A percentile compares a stretch with the other conserved stretches of the same genome.
phyloP scores from a whole-genome alignment of 2,329 filamentous ascomycete species.

The Diaporthe vexans region DNA sequence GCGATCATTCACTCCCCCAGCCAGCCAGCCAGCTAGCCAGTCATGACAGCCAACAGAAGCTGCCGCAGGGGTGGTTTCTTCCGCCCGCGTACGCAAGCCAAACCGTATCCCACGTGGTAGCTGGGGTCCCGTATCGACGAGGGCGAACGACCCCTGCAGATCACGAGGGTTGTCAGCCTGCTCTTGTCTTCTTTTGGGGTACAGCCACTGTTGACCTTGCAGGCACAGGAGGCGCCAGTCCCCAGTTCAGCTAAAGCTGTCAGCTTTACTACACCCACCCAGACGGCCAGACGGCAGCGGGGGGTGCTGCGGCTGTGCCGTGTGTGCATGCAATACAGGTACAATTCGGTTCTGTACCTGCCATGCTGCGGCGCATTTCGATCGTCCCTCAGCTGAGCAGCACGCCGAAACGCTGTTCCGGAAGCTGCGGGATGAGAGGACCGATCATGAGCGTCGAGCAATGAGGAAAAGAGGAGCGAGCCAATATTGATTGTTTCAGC shows the following conservation, averaged over 20 bases:
- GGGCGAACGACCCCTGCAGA: constrained; percentile 16
- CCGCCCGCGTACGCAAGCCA: constrained; percentile 21
- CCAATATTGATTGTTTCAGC: not conserved
- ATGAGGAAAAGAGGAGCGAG: not conserved
- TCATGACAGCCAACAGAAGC: constrained; percentile 6
- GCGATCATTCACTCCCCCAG: not conserved
- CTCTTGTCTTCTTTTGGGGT: constrained; percentile 23
- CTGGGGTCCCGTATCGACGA: constrained; percentile 2
- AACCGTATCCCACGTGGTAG: constrained; percentile 31
- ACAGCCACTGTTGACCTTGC: not conserved
- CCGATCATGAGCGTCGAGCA: not conserved
- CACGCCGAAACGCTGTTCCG: constrained; percentile 21
- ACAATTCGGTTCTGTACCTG: constrained; percentile 2
- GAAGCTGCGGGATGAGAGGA: constrained; percentile 30
- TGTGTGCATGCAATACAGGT: constrained; percentile 1
- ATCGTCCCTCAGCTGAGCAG: constrained; percentile 17
- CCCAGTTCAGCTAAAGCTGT: constrained; percentile 22
- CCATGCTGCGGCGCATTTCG: constrained; percentile 14
- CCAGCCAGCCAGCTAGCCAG: constrained; percentile 3
- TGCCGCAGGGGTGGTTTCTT: not conserved
- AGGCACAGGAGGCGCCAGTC: not conserved
- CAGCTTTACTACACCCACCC: not conserved
- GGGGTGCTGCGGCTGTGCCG: constrained; percentile 13
- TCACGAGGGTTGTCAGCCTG: constrained; percentile 26
- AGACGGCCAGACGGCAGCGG: not conserved